phyloP scores from a whole-genome alignment of 305 asterid species.

The Fraxinus sp. region DNA sequence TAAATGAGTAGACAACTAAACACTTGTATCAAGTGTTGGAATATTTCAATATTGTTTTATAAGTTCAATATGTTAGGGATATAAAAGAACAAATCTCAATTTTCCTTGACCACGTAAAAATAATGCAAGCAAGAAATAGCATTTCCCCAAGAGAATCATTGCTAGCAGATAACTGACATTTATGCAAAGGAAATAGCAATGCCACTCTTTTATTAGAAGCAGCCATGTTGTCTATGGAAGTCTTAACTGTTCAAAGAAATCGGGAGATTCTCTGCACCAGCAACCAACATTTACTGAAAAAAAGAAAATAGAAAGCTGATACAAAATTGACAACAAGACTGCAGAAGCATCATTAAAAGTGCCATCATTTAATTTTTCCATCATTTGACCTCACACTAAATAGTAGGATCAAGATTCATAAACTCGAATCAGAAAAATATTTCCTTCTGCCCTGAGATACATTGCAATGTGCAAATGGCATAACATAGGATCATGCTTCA shows the following conservation, averaged over 20 bases:
- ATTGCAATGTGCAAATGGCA: background rate
- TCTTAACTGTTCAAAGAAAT: background rate
- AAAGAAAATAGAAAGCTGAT: background rate
- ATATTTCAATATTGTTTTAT: too few species aligned
- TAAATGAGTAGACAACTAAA: background rate
- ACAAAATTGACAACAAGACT: background rate
- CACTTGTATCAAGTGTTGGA: background rate
- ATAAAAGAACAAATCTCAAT: background rate
- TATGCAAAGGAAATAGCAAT: background rate
- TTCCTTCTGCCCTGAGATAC: background rate
- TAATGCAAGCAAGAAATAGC: background rate
- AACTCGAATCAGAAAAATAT: background rate
- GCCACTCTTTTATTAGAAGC: background rate
- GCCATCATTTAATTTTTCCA: background rate
- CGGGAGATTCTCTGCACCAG: background rate
- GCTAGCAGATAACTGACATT: background rate
- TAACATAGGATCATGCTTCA: background rate
- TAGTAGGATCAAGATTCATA: background rate
- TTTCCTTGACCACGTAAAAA: background rate
- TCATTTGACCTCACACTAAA: background rate
- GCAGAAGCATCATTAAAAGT: background rate
- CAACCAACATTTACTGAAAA: background rate
- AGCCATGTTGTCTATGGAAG: background rate
- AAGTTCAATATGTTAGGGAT: background rate
- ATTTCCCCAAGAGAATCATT: background rate